Base-by-base conservation (phyloP, 305 asterid species). In the Fraxinus ornus region DNA sequence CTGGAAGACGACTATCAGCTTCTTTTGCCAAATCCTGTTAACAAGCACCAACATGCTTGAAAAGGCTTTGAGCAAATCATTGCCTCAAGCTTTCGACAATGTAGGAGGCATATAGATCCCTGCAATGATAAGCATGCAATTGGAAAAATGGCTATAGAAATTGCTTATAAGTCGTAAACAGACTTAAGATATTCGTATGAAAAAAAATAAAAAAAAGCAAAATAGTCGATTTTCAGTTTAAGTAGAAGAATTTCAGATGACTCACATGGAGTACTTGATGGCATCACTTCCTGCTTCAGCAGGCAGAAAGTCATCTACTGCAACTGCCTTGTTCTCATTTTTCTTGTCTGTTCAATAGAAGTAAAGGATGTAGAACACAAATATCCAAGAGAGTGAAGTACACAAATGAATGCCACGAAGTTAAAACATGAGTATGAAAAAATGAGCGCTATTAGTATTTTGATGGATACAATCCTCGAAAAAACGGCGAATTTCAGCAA, bases 401-500 rank as follows among this genome's bases (percentile, higher is more conserved):
- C 12, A 7, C 6, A 17, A 5, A 57, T 19, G 26, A 57, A 17
- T 19, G 28, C 28, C 8, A 3, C 19, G 68, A 17, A n/a, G 68
- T 57, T 7, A 17, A 57, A 57, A 49, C 21, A 49, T 3, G 21
- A 17, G 74, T 41, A 57, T 57, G 24, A 70, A 60, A 57, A 12
- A 57, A 47, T 17, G 68, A 24, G 39, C 12, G 22, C 52, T 62
- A 74, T 36, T 36, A 36, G 41, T 36, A 30, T 7, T 19, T 73
- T n/a, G 33, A 84, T 74, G 93, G 97, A 93, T 93, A 93, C 97
- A 94, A 84, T 94, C 98, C 91, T 94, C 98, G 85, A 94, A 94
- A 87, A 94, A 94, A 77, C 97, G 98, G 75, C 98, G 94, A 47
- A 94, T 94, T 86, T 91, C 97, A 91, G 98, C 97, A 79, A 93